Base-by-base conservation (phyloP, 2,329 filamentous ascomycete species). In the Venturia aucupariae region DNA sequence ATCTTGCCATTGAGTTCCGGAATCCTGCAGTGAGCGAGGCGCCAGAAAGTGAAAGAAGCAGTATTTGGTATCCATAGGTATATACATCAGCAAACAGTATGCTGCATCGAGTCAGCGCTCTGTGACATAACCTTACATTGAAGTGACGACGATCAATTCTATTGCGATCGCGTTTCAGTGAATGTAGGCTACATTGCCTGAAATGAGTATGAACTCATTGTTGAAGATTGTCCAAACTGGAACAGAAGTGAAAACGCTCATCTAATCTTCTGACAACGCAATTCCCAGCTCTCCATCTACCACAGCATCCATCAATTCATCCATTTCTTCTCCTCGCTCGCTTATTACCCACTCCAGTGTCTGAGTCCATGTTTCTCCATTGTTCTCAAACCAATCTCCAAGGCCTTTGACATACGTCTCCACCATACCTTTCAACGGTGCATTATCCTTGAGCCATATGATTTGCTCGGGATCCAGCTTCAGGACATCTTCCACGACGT, bases 201-300 rank as follows among this genome's bases (percentile, higher is more conserved):
- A 32, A 15, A 55, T 32, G 27, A 15, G 8, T 2, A 35, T 19
- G 8, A 32, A n/a, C n/a, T 35, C 15, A 22, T 35, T 11, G 8
- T 32, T 57, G 8, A 57, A 35, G 11, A 38, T 38, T 35, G 15
- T 35, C 15, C 22, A 19, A 32, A 8, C 4, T 35, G 4, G 7
- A 27, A 35, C 2, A 35, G 51, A 35, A 57, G 30, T 35, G 30
- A 57, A 51, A 32, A 17, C 3, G 27, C 30, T 57, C 51, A 11
- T 10, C 59, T 60, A 65, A 55, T 60, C 60, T 24, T 71, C 70
- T 35, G 63, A 51, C 7, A 76, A 66, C 60, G 74, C 77, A 66
- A 96, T 73, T 78, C 96, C 67, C 84, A 90, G 69, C 84, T 90
- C 77, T 78, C 95, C 66, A 80, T 89, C 71, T 83, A 86, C 72